Conservation (phyloP, 1,284 basidiomycete genomes). For the Termitomyces sp. region DNA sequence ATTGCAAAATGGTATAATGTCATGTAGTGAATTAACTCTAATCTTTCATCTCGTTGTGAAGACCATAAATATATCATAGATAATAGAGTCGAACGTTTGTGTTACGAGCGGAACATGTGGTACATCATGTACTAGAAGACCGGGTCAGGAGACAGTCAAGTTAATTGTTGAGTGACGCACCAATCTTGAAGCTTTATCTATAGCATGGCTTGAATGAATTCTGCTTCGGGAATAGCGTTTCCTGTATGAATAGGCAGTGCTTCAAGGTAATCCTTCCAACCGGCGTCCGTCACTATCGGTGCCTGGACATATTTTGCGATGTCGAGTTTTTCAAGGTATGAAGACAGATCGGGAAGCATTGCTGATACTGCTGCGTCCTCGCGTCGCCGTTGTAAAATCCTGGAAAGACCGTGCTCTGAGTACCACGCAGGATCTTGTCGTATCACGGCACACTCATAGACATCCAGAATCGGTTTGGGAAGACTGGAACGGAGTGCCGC, state of each 20-base stretch:
- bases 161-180: not conserved
- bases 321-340: slow-evolving; percentile 37
- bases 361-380: slow-evolving; percentile 41
- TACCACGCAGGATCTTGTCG: slow-evolving; percentile 51
- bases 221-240: slow-evolving; percentile 30
- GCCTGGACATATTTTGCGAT: slow-evolving; percentile 45
- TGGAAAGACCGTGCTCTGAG: slow-evolving; percentile 39
- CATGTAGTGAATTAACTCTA: not conserved
- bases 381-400: slow-evolving; percentile 37
- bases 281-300: slow-evolving; percentile 45
- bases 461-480: slow-evolving; percentile 44
- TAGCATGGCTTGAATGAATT: slow-evolving; percentile 33
- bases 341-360: slow-evolving; percentile 37
- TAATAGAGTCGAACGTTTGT: not conserved
- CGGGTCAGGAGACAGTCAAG: not conserved
- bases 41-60: not conserved
- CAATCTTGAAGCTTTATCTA: slow-evolving; percentile 16
- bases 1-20: not conserved
- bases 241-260: slow-evolving; percentile 38
- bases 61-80: slow-evolving; percentile 7
- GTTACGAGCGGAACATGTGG: not conserved
- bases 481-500: slow-evolving; percentile 37
- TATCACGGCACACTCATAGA: slow-evolving; percentile 47
- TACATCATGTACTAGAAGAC: not conserved
- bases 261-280: slow-evolving; percentile 44